Conservation (phyloP, 1,284 basidiomycete genomes). For the Moniliella sp. region DNA sequence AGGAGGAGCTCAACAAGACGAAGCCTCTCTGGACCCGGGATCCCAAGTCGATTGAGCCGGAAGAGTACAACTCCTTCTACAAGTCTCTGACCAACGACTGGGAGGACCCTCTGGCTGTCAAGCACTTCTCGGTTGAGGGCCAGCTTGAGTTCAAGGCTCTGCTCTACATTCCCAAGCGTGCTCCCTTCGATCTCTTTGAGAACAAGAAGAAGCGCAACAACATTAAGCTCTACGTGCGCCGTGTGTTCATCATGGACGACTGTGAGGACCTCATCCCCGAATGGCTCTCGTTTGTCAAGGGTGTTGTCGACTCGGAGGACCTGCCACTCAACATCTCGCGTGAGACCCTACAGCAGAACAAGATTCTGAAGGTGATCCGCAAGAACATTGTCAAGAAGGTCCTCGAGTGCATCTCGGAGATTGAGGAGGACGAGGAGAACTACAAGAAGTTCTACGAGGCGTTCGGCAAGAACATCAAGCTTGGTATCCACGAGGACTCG, state of each 20-base stretch:
- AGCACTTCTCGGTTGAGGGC: slow-evolving; percentile 99
- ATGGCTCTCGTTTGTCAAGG: slow-evolving; percentile 99
- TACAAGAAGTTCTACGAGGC: slow-evolving; percentile 82
- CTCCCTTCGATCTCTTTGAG: slow-evolving; percentile 89
- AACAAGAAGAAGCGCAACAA: slow-evolving; percentile 99
- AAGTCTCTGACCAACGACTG: slow-evolving; percentile 99
- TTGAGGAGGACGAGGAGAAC: slow-evolving; percentile 99
- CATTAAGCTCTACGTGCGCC: slow-evolving; percentile 99
- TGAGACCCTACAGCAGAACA: slow-evolving; percentile 99
- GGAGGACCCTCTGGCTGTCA: slow-evolving; percentile 88
- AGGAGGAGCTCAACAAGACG: slow-evolving; percentile 97
- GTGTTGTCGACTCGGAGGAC: slow-evolving; percentile 86
- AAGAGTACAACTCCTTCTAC: slow-evolving; percentile 94
- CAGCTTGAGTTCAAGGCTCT: slow-evolving; percentile 99
- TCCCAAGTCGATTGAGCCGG: slow-evolving; percentile 69
- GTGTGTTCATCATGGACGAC: slow-evolving; percentile 99
- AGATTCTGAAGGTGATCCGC: slow-evolving; percentile 97
- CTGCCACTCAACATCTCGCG: slow-evolving; percentile 98
- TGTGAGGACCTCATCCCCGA: slow-evolving; percentile 98
- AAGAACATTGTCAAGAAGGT: slow-evolving; percentile 78
- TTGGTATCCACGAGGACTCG: slow-evolving; percentile 96
- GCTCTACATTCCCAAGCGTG: slow-evolving; percentile 65
- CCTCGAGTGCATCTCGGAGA: too few relatives aligned
- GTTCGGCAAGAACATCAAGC: slow-evolving; percentile 44
- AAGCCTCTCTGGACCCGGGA: slow-evolving; percentile 99